Conservation (phyloP, 2,329 filamentous ascomycete species). For the Thelonectria rubi region DNA sequence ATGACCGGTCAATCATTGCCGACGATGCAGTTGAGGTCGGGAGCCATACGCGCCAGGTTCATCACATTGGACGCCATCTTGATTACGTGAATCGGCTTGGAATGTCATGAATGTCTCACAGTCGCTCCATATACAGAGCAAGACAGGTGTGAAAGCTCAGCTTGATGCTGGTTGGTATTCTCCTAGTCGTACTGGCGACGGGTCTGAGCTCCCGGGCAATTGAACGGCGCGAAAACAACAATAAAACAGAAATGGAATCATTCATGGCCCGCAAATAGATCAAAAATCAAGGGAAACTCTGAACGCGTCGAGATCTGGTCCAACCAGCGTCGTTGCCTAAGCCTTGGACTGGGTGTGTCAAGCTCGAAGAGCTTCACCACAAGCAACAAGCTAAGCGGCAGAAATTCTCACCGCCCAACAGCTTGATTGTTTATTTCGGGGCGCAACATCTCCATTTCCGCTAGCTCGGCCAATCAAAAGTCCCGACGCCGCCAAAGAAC, state of each 20-base stretch:
- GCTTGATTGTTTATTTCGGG: conserved; percentile 41
- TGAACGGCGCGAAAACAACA: conserved; percentile 1
- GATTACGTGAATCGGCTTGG: conserved; percentile 18
- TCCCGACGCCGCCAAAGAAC: conserved; percentile 30
- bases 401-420: conserved; percentile 48
- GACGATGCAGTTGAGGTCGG: conserved; percentile 1
- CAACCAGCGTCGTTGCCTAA: conserved; percentile 16
- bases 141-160: conserved; percentile 18
- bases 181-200: conserved; percentile 7
- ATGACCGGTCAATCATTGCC: conserved; percentile 21
- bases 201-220: conserved; percentile 18
- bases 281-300: neutral
- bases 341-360: neutral
- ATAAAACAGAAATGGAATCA: conserved; percentile 8
- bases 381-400: conserved; percentile 42
- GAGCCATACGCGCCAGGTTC: conserved; percentile 47
- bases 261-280: conserved; percentile 9
- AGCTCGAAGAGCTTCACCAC: conserved; percentile 18
- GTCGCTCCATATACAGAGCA: conserved; percentile 7
- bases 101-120: conserved; percentile 8
- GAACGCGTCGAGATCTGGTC: neutral
- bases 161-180: conserved; percentile 3
- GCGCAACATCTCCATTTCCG: conserved; percentile 38
- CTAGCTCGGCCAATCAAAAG: conserved; percentile 39
- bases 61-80: conserved; percentile 49